Base-by-base conservation (phyloP, 164 flowering plant species). In the Protea cynaroides region DNA sequence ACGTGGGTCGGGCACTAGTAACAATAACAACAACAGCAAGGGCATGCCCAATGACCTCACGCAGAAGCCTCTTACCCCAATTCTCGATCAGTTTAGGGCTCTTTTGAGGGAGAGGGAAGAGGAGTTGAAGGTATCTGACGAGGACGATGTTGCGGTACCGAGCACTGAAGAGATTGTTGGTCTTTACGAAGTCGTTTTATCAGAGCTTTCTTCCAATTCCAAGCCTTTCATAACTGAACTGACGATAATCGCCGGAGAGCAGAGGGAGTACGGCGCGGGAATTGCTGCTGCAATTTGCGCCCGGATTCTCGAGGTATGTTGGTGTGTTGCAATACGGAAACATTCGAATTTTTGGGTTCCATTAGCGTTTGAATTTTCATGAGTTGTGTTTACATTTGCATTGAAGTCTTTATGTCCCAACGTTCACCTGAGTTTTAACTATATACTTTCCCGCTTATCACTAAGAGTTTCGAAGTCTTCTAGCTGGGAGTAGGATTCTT, bases 201-300 rank as follows among this genome's bases (percentile, higher is more conserved):
- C 82, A 21, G 96, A 92, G 34, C 81, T 95, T 38, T 82, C 82
- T 1, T 72, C 81, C 72, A 95, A 95, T 79, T 92, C 92, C 60
- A 95, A 95, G 80, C 99, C 99, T 7, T 79, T 92, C 43, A 95
- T 95, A 59, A 95, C 97, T 1, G 97, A 95, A 65, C 88, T 95
- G 44, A 92, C 99, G 14, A 87, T 95, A 23, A 88, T 95, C 24
- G 97, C 99, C 25, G 99, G 94, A 0, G 97, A 95, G 62, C 92
- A 86, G 59, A 74, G 82, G 69, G 80, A 76, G 37, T 81, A 80
- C 25, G 97, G 73, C 3, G 80, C 79, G 63, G 97, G 94, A 66
- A 92, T 95, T 67, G 99, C 97, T n/a, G 81, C 84, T 51, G 89
- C 83, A 1, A 86, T 95, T 62, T 95, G 97, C 65, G 71, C 81